A percentile compares a stretch with the other conserved stretches of the same genome.
Evolutionary conservation across 2,329 filamentous ascomycete genomes (phyloP).

Genomic region (Venturia aucupariae): DNA sequence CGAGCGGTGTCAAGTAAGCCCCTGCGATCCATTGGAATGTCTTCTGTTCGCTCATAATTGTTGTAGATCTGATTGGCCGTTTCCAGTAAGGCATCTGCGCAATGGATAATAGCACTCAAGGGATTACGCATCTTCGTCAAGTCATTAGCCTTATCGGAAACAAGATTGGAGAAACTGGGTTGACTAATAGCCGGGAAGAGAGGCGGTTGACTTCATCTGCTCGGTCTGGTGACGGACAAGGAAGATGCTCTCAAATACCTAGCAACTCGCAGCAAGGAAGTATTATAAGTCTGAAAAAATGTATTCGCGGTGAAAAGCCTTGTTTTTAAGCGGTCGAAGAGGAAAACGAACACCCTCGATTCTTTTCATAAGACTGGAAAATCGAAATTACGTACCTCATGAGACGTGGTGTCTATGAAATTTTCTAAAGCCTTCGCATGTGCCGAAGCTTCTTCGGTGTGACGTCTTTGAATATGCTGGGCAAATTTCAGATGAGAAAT

Average conservation of each 20-base stretch:
- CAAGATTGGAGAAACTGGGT: background rate
- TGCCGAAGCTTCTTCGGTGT: conserved; percentile 12
- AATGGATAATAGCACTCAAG: conserved; percentile 14
- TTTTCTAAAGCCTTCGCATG: conserved; percentile 12
- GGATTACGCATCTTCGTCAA: conserved; percentile 17
- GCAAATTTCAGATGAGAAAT: conserved; percentile 11
- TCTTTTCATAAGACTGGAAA: too few species aligned
- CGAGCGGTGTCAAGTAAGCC: background rate
- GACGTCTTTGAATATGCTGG: conserved; percentile 1
- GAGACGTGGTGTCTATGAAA: conserved; percentile 20
- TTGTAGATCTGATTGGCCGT: background rate
- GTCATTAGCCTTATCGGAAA: background rate
- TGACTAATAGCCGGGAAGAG: background rate
- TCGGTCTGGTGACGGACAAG: too few species aligned
- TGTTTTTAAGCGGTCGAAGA: too few species aligned
- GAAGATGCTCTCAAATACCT: too few species aligned
- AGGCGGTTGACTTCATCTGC: too few species aligned
- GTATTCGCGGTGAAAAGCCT: too few species aligned
- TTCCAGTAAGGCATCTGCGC: conserved; percentile 8
- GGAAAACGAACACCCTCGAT: background rate
- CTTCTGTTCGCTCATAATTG: background rate
- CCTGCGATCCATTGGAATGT: background rate
- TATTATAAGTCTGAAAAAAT: too few species aligned
- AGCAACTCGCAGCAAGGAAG: too few species aligned
- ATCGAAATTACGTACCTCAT: conserved; percentile 1